Evolutionary conservation across 2,329 filamentous ascomycete species (phyloP).

Genomic region (Alternaria rosae): DNA sequence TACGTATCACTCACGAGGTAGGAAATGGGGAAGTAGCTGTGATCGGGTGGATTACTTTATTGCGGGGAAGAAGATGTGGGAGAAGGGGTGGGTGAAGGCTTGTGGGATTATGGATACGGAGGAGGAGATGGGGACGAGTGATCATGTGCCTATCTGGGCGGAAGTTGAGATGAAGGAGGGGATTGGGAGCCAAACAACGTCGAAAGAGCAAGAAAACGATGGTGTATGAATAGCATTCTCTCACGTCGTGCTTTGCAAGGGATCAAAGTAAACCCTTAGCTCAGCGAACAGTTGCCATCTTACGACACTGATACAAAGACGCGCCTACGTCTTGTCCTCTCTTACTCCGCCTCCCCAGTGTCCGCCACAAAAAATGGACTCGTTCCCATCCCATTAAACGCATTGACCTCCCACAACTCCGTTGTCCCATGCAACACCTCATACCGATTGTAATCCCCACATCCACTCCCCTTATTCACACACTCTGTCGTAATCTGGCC

Average conservation of each 20-base stretch:
- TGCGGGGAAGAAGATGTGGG: slow-evolving; percentile 51
- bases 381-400: slow-evolving; percentile 39
- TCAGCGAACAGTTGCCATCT: not conserved
- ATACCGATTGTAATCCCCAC: slow-evolving; percentile 38
- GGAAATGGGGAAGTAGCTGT: slow-evolving; percentile 59
- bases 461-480: slow-evolving; percentile 31
- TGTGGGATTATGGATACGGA: slow-evolving; percentile 54
- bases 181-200: too few relatives aligned
- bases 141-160: slow-evolving; percentile 62
- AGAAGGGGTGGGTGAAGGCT: slow-evolving; percentile 45
- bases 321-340: not conserved
- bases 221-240: too few relatives aligned
- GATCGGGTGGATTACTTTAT: slow-evolving; percentile 63
- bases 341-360: not conserved
- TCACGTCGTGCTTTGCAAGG: not conserved
- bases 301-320: not conserved
- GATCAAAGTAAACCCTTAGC: not conserved
- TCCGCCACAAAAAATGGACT: slow-evolving; percentile 35
- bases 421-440: slow-evolving; percentile 44
- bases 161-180: slow-evolving; percentile 22
- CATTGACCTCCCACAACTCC: slow-evolving; percentile 34
- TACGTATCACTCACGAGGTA: slow-evolving; percentile 58
- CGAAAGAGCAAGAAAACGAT: not conserved
- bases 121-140: slow-evolving; percentile 59
- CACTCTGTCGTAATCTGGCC: slow-evolving; percentile 36